These are phyloP conservation scores for Begonia masoniana DNA, from an alignment of 306 rosid species.

Conservation along the genomic window DNA sequence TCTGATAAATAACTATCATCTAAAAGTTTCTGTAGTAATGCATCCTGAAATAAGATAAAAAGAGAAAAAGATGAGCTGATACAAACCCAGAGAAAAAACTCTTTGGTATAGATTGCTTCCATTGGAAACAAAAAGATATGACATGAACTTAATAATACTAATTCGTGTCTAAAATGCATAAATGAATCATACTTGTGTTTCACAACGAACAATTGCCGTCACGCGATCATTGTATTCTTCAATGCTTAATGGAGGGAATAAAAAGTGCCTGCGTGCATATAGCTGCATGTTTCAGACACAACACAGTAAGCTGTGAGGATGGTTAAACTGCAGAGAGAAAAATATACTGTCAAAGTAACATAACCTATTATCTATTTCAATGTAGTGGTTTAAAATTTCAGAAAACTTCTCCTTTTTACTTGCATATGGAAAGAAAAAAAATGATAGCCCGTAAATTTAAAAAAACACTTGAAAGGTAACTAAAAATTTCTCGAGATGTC, in stretches of 20 bases:
- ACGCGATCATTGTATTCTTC: slow-evolving; percentile 82
- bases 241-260: slow-evolving; percentile 71
- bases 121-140: too few species aligned
- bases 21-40: slow-evolving; percentile 70
- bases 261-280: slow-evolving; percentile 90
- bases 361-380: not conserved
- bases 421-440: too few species aligned
- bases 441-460: too few species aligned
- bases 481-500: too few species aligned
- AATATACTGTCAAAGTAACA: too few species aligned
- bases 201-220: slow-evolving; percentile 85
- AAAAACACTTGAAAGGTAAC: too few species aligned
- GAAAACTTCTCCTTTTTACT: not conserved
- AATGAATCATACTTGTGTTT: slow-evolving; percentile 62
- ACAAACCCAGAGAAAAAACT: not conserved
- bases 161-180: not conserved
- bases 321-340: too few species aligned
- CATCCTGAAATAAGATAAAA: slow-evolving; percentile 44
- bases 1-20: slow-evolving; percentile 46
- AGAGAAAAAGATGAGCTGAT: not conserved
- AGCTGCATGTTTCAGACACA: slow-evolving; percentile 42
- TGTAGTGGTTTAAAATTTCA: not conserved
- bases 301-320: slow-evolving; percentile 9
- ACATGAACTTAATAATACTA: too few species aligned
- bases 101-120: too few species aligned